Evolutionary conservation across 768 basidiomycete species (phyloP), one percentile per base, ranked within the genome.

Genomic region (Boletus pseudo-olivaceus): DNA sequence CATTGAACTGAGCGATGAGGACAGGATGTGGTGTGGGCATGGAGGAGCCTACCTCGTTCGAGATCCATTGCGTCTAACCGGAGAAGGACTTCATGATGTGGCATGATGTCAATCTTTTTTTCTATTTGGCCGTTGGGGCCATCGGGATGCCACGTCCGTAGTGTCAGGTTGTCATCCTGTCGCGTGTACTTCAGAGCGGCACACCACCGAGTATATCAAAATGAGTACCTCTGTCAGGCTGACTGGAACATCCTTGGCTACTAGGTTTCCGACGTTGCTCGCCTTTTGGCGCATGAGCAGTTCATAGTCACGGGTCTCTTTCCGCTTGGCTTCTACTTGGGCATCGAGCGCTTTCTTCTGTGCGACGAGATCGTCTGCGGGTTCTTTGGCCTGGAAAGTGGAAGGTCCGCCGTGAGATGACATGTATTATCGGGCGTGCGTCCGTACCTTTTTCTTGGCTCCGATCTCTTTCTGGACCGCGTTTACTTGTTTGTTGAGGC

Each of bases 1-100:
- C 20, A 41, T 39, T 35, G 19, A 58, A 34, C 47, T 57, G 41
- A 26, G 51, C 10, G 55, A 57, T 54, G 51, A 60, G 46, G 27
- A 47, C 19, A 32, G 17, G 43, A 29, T 35, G 7, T 15, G 9
- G 27, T 15, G 20, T 33, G 35, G 42, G 7, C 7, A 46, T 19
- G n/a, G 30, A 39, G 4, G 32, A 23, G 14, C 37, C 30, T 56
- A 87, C 93, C 97, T 70, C 97, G 82, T 70, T 99, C 97, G 43
- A 97, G 84, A 71, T 98, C 97, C 82, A 96, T 94, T 23, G 93
- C 94, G 65, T 97, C 97, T 27, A 99, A 76, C 40, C 93, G 82
- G 44, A 93, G 82, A 44, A 99, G 81, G 26, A 98, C 93, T 75
- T 99, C 97, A 64, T 99, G 95, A 70, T 99, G 97, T n/a, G 96